Percentiles rank a stretch among this genome's conserved stretches.
These are phyloP conservation scores for Excoecaria agallocha DNA, from an alignment of 345 rosid species.

Conservation along the genomic window DNA sequence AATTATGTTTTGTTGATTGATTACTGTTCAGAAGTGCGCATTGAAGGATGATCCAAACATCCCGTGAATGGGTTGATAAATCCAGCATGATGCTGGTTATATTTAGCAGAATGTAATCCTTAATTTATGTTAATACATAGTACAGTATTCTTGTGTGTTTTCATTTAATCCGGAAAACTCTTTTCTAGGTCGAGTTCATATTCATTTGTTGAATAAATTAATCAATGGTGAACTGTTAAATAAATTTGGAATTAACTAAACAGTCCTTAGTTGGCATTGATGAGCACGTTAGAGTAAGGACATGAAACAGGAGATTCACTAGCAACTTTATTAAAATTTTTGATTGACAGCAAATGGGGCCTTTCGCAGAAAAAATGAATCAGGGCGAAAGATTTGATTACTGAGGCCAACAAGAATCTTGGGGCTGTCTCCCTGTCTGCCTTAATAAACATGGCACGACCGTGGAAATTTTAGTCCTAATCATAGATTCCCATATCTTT, in stretches of 20 bases:
- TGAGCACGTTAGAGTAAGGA: not conserved
- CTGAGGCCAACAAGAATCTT: conserved; percentile 19
- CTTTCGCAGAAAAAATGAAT: too few relatives aligned
- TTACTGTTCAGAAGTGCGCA: not conserved
- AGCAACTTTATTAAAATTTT: too few relatives aligned
- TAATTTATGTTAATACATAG: too few relatives aligned
- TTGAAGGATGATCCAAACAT: not conserved
- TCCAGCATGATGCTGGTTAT: not conserved
- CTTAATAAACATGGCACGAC: not conserved
- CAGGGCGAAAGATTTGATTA: conserved; percentile 17
- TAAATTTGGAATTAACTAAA: too few relatives aligned
- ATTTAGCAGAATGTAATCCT: not conserved
- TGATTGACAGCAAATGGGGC: too few relatives aligned
- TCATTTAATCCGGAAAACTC: too few relatives aligned
- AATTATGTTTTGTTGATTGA: not conserved
- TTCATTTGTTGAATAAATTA: too few relatives aligned
- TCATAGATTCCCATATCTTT: not conserved
- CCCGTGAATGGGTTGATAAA: not conserved
- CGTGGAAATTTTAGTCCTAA: conserved; percentile 4
- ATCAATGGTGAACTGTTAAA: not conserved
- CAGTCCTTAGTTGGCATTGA: not conserved
- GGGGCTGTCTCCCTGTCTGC: conserved; percentile 22
- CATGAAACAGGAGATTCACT: too few relatives aligned
- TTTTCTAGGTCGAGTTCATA: too few relatives aligned
- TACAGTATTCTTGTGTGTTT: too few relatives aligned